Evolutionary conservation across 2,329 filamentous ascomycete species (phyloP), one percentile per base, ranked within the genome.

Genomic region (Septoria petroselini): DNA sequence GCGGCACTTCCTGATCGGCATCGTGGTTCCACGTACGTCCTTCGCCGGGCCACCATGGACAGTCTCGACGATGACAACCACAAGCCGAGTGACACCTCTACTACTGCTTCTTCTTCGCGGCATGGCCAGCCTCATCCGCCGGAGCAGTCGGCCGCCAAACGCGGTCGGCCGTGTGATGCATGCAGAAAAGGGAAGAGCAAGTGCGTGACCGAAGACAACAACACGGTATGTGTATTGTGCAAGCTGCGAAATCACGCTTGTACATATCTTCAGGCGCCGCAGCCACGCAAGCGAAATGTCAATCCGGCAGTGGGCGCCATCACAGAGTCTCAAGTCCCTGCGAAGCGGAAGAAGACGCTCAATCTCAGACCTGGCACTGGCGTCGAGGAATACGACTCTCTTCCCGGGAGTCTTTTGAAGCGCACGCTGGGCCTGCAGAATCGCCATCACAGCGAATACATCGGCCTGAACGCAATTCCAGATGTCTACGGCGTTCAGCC

Each of bases 351-450:
- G 30, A 41, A 50, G 31, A 50, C 43, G 15, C 33, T 54, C 29
- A 48, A 50, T n/a, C 46, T 54, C 25, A 50, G 48, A 31, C 57
- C 53, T 2, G 60, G 60, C 12, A 58, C 56, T 1, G 53, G 85
- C 54, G 74, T 84, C 54, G 82, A 85, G 72, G 82, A 85, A 57
- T 83, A 85, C 80, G 82, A 82, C 66, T 84, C 85, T 67, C 80
- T 85, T 61, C 82, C 82, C 54, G 82, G 81, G 31, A 82, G 80
- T 50, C 73, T 84, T 61, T 74, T 86, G 50, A 84, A 83, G 68
- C 78, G 82, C 65, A 85, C 83, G 12, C 74, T 65, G n/a, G 63
- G 63, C n/a, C 47, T 64, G 23, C 61, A 63, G 45, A 65, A 63
- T 37, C 53, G 52, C n/a, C 62, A 64, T 17, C 61, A 64, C 43